Base-by-base conservation (phyloP, 306 rosid species). In the Delonix regia region DNA sequence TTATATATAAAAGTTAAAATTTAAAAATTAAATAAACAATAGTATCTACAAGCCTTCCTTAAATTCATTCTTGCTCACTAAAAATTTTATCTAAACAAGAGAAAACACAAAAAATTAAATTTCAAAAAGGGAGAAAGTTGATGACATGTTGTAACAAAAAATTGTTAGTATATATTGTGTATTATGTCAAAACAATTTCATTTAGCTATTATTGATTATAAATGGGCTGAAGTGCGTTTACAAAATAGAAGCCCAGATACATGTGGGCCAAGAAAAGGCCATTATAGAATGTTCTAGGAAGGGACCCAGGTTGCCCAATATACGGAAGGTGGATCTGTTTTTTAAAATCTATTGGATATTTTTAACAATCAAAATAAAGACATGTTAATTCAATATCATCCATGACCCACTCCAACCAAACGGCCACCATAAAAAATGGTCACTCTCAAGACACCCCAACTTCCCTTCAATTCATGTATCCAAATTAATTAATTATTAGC, bases 401-500 rank as follows among this genome's bases (percentile, higher is more conserved):
- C 30, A 60, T 60, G 53, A 22, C n/a, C 21, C 4, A 21, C 60
- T 61, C 66, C 66, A 67, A 24, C 65, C 41, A 44, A 48, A 19
- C 36, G 19, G 19, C 18, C 45, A 18, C 74, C 21, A 16, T 27
- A n/a, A 21, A 53, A 6, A 12, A 18, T 10, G 21, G 73, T 76
- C 19, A 16, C 76, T 38, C 49, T 80, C 68, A 62, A 39, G 3
- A 48, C 57, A 51, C 5, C 39, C 38, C 51, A 41, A 38, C 22
- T 64, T 65, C 66, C 51, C 45, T 38, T 60, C 18, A 69, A 55
- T 21, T 36, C 57, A 5, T 48, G 72, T 57, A 67, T 74, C 86
- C 67, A 76, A 48, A 38, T 38, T 45, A 30, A 30, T 68, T 59
- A 77, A 60, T 64, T 39, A 71, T 77, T 73, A 80, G 33, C 33